Conservation (phyloP, 371 early-diverging fungal species). For the Syncephalis fuscata region DNA sequence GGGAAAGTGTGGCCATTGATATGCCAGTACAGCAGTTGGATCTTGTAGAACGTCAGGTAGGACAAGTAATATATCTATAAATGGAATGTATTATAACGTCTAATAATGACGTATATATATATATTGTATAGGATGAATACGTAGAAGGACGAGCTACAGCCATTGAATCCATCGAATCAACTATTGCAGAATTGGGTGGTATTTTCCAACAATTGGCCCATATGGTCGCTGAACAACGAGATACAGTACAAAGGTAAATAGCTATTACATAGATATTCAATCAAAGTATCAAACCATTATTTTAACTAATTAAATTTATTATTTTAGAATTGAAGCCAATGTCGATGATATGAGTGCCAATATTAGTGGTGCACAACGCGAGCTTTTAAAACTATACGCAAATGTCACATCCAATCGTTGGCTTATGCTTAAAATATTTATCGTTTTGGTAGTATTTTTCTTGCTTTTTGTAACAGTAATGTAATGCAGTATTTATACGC, state of each 20-base stretch:
- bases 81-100: too few species aligned
- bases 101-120: background rate
- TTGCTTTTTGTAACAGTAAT: constrained; percentile 10
- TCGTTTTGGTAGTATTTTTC: constrained; percentile 49
- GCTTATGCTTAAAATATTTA: constrained; percentile 91
- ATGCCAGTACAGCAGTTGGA: constrained; percentile 15
- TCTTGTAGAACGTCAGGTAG: constrained; percentile 16
- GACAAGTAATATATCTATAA: constrained; percentile 11
- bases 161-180: constrained; percentile 89
- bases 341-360: constrained; percentile 84
- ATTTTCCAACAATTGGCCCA: constrained; percentile 88
- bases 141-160: constrained; percentile 75
- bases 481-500: too few species aligned
- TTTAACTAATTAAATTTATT: background rate
- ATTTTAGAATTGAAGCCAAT: constrained; percentile 79
- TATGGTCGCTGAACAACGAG: constrained; percentile 90
- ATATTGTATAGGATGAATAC: constrained; percentile 21
- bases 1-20: constrained; percentile 19
- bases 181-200: constrained; percentile 91
- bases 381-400: constrained; percentile 78
- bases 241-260: constrained; percentile 69
- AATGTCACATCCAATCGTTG: constrained; percentile 83
- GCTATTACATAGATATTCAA: background rate
- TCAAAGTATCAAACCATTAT: constrained; percentile 2
- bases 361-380: constrained; percentile 77